Evolutionary conservation across 768 basidiomycete genomes (phyloP).

Genomic region (Lyophyllum shimeji): DNA sequence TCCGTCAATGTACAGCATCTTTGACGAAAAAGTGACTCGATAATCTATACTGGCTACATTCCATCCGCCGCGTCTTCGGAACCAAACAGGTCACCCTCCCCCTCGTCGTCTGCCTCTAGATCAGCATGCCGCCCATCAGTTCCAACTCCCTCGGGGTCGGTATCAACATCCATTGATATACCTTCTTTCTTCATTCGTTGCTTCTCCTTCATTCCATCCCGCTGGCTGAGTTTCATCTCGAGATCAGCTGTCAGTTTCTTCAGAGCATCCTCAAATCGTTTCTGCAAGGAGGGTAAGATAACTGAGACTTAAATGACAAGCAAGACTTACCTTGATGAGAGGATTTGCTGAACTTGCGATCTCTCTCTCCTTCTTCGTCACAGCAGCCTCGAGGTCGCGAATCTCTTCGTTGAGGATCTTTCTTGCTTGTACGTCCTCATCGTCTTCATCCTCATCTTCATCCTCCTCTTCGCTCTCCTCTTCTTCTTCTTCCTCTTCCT

Average conservation of each 20-base stretch:
- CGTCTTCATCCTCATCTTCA: constrained; percentile 81
- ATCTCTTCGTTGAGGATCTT: constrained; percentile 88
- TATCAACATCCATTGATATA: constrained; percentile 40
- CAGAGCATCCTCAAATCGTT: constrained; percentile 91
- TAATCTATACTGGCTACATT: constrained; percentile 29
- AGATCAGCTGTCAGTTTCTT: constrained; percentile 86
- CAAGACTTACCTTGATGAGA: constrained; percentile 66
- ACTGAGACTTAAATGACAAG: not conserved
- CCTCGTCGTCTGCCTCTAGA: constrained; percentile 23
- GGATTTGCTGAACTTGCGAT: constrained; percentile 83
- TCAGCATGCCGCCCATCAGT: constrained; percentile 31
- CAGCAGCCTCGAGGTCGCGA: constrained; percentile 83
- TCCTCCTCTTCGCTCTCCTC: constrained; percentile 70
- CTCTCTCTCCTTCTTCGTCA: constrained; percentile 81
- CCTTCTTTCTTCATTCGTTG: constrained; percentile 73
- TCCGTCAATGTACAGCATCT: not conserved
- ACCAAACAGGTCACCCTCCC: constrained; percentile 44
- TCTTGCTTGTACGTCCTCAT: constrained; percentile 75
- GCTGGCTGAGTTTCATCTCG: constrained; percentile 79
- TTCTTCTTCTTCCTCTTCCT: constrained; percentile 60
- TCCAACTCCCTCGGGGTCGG: constrained; percentile 33
- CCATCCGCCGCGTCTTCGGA: constrained; percentile 39
- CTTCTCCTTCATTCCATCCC: constrained; percentile 78
- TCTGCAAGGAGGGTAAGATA: constrained; percentile 38
- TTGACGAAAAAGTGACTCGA: not conserved